Conservation (phyloP, 106 monocot genomes). For the Apostasia shenzhenica region DNA sequence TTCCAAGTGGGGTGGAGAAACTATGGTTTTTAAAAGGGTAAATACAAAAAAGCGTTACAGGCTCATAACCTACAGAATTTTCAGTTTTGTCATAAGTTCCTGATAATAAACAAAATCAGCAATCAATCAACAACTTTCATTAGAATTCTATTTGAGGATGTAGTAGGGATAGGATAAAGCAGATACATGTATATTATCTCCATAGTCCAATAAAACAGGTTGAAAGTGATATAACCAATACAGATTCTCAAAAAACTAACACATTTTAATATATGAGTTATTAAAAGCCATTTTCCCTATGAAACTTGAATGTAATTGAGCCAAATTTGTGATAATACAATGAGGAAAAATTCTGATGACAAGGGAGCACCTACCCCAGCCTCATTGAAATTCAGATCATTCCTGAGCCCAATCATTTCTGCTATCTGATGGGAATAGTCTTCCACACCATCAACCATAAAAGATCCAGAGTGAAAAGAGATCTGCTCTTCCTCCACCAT, state of each 20-base stretch:
- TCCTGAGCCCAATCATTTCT: constrained; percentile 81
- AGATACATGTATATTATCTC: too few relatives aligned
- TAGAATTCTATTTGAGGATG: too few relatives aligned
- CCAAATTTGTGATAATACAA: neutral
- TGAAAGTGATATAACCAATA: too few relatives aligned
- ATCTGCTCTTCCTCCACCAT: constrained; percentile 96
- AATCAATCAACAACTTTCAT: neutral
- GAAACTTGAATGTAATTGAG: too few relatives aligned
- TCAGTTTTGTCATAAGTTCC: neutral
- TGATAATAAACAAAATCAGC: neutral
- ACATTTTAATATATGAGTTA: too few relatives aligned
- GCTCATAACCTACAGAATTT: neutral
- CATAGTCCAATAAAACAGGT: neutral
- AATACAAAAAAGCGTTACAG: too few relatives aligned
- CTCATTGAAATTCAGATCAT: constrained; percentile 75
- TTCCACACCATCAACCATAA: constrained; percentile 87
- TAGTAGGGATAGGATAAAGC: too few relatives aligned
- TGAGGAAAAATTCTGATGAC: constrained; percentile 1
- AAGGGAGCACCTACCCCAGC: constrained; percentile 55
- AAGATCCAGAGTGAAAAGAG: constrained; percentile 65
- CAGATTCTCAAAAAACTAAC: too few relatives aligned
- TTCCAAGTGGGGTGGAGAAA: too few relatives aligned
- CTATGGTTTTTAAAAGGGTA: too few relatives aligned
- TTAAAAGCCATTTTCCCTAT: too few relatives aligned
- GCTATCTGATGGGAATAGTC: constrained; percentile 95